phyloP scores from a whole-genome alignment of 257 asterid genomes.

The Solanum ahanhuiri region DNA sequence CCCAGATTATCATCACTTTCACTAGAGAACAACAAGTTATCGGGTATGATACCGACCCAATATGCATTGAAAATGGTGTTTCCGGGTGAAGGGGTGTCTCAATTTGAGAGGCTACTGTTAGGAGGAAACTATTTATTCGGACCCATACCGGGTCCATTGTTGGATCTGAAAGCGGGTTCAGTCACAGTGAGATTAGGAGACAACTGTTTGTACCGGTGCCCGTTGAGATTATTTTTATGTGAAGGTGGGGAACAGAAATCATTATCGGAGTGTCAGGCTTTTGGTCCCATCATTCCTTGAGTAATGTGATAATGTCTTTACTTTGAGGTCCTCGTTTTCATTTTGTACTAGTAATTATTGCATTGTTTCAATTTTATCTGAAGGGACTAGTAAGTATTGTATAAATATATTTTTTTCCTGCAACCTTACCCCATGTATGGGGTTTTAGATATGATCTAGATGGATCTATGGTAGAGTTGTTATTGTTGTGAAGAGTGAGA shows the following conservation, averaged over 20 bases:
- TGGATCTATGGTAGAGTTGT: not conserved
- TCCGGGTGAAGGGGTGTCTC: constrained; percentile 39
- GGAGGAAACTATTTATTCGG: constrained; percentile 81
- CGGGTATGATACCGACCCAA: constrained; percentile 58
- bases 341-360: no score
- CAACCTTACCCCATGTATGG: not conserved
- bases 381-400: not conserved
- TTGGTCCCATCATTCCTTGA: constrained; percentile 61
- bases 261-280: constrained; percentile 47
- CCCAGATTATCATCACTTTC: constrained; percentile 59
- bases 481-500: not conserved
- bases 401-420: no score
- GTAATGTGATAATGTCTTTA: constrained; percentile 5
- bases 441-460: not conserved
- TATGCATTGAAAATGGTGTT: constrained; percentile 34
- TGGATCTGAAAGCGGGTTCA: constrained; percentile 66
- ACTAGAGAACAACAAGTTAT: constrained; percentile 48
- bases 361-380: not conserved
- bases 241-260: constrained; percentile 83
- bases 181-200: constrained; percentile 57
- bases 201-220: constrained; percentile 81
- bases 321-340: not conserved
- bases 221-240: constrained; percentile 58
- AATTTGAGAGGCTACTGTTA: constrained; percentile 53
- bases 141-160: constrained; percentile 62